Percentiles rank a stretch among this genome's conserved stretches.
These are phyloP conservation scores for Articulospora tetracladia DNA, from an alignment of 495 filamentous ascomycete genomes.

Conservation along the genomic window DNA sequence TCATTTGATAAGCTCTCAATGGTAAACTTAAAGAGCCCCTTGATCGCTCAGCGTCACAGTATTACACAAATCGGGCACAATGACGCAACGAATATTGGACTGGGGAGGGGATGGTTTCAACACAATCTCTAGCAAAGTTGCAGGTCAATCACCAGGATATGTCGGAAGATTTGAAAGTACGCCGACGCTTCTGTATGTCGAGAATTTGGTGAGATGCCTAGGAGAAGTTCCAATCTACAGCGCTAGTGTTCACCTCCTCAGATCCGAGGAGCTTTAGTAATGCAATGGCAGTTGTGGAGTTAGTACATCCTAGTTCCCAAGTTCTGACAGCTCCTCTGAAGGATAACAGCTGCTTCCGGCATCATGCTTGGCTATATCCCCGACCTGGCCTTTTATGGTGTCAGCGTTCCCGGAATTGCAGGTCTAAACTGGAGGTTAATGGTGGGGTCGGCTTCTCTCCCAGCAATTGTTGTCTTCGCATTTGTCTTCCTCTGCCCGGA, in stretches of 20 bases:
- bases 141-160: no score
- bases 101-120: no score
- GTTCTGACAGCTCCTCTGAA: neutral
- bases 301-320: neutral
- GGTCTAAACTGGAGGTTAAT: slow-evolving; percentile 63
- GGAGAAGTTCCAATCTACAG: slow-evolving; percentile 74
- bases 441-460: slow-evolving; percentile 76
- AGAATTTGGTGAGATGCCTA: no score
- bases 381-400: slow-evolving; percentile 67
- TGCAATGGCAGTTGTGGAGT: slow-evolving; percentile 73
- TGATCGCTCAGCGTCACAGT: no score
- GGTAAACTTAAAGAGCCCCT: no score
- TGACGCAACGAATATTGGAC: no score
- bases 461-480: slow-evolving; percentile 62
- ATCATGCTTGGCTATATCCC: slow-evolving; percentile 75
- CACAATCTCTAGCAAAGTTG: no score
- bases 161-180: no score
- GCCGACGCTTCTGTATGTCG: no score
- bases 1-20: no score
- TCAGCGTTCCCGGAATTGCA: slow-evolving; percentile 25
- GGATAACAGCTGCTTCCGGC: slow-evolving; percentile 53
- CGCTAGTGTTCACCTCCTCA: slow-evolving; percentile 66
- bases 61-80: no score
- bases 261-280: slow-evolving; percentile 74
- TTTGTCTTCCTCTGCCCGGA: slow-evolving; percentile 40